These are phyloP conservation scores for Hypoxylon sp. DNA, from an alignment of 2,329 filamentous ascomycete genomes.

Conservation along the genomic window DNA sequence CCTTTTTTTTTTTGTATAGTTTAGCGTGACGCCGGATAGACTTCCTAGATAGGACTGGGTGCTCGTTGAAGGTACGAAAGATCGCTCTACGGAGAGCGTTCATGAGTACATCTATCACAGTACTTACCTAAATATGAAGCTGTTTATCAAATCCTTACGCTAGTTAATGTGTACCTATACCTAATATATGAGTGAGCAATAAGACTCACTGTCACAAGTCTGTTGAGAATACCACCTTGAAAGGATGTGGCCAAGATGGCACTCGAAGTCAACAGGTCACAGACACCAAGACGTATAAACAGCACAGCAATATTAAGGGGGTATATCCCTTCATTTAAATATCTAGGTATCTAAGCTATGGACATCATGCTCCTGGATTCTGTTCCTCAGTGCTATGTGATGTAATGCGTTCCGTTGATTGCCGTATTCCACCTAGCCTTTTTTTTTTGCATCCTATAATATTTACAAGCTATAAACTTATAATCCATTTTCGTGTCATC, in stretches of 20 bases:
- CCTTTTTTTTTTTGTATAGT: not conserved
- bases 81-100: not conserved
- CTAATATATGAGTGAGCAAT: not conserved
- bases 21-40: slow-evolving; percentile 1
- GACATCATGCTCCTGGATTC: not conserved
- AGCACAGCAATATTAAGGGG: not conserved
- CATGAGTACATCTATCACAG: not conserved
- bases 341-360: not conserved
- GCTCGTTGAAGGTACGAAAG: not conserved
- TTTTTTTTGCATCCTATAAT: slow-evolving; percentile 1
- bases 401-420: not conserved
- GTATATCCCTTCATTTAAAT: not conserved
- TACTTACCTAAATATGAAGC: not conserved
- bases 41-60: not conserved
- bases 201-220: not conserved
- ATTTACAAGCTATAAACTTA: not conserved
- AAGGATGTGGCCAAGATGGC: not conserved
- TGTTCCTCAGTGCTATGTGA: not conserved
- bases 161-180: too few relatives aligned
- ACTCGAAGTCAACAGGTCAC: not conserved
- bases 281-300: not conserved
- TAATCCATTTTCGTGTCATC: not conserved
- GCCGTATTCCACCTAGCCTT: not conserved
- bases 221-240: not conserved
- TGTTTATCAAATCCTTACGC: not conserved